A percentile compares a stretch with the other conserved stretches of the same genome.
These are phyloP conservation scores for Garcileccinum viscosum DNA, from an alignment of 1,284 basidiomycete genomes.

Conservation along the genomic window DNA sequence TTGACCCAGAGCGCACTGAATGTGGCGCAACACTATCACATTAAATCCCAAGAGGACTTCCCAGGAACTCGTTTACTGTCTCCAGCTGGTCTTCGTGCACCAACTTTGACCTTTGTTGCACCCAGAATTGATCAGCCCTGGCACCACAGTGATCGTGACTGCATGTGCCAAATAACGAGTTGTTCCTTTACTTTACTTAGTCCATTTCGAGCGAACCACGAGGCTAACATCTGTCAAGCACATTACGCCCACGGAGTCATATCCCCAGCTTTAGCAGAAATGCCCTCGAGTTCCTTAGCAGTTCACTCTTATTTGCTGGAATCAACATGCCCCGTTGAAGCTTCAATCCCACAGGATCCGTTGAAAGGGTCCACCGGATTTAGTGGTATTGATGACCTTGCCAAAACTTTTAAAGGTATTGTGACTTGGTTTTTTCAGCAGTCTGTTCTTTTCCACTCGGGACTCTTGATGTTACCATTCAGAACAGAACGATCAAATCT, in stretches of 20 bases:
- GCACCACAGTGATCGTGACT: background rate
- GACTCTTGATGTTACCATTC: constrained; percentile 21
- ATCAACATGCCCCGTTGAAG: background rate
- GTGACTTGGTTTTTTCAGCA: background rate
- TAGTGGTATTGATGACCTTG: background rate
- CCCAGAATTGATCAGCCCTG: background rate
- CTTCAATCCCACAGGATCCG: no score
- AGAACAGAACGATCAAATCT: constrained; percentile 18
- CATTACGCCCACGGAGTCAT: constrained; percentile 12
- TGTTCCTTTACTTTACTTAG: constrained; percentile 8
- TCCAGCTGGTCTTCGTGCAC: background rate
- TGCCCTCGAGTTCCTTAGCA: no score
- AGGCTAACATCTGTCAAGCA: constrained; percentile 14
- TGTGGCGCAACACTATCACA: background rate
- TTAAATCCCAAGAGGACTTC: background rate
- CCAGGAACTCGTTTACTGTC: background rate
- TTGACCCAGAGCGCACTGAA: background rate
- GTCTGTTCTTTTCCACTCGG: constrained; percentile 7
- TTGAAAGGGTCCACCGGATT: no score
- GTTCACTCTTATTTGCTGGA: background rate
- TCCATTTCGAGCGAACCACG: constrained; percentile 22
- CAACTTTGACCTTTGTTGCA: background rate
- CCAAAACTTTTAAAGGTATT: constrained; percentile 18
- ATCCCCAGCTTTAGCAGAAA: constrained; percentile 13
- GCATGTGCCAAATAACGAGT: background rate